Percentiles rank a stretch among this genome's conserved stretches.
Conservation (phyloP, 2,329 filamentous ascomycete species). For the Hypoxylon sp. region DNA sequence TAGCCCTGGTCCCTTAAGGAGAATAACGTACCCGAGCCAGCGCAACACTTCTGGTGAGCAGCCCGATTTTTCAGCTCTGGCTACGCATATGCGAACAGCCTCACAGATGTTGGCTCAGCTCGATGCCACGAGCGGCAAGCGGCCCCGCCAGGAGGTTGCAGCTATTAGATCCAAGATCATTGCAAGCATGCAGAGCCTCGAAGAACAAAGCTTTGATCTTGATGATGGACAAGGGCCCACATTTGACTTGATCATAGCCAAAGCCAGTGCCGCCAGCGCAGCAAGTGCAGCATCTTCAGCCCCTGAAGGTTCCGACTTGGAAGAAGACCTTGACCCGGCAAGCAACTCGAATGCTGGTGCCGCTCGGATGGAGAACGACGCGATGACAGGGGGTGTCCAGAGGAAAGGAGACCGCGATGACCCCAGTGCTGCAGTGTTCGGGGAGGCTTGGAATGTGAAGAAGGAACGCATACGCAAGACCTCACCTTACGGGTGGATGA, state of each 20-base stretch:
- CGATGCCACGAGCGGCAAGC: constrained; percentile 83
- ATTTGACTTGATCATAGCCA: constrained; percentile 86
- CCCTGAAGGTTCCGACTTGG: constrained; percentile 56
- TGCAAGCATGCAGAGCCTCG: constrained; percentile 88
- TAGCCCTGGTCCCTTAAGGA: constrained; percentile 73
- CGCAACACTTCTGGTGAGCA: constrained; percentile 74
- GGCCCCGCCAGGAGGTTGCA: constrained; percentile 84
- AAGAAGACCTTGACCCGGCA: constrained; percentile 61
- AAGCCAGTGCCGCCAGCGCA: constrained; percentile 62
- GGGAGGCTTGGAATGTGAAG: constrained; percentile 87
- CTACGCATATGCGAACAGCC: constrained; percentile 88
- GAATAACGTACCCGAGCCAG: constrained; percentile 71
- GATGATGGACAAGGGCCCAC: constrained; percentile 81
- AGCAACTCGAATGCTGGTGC: constrained; percentile 80
- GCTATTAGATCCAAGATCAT: constrained; percentile 90
- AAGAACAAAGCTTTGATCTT: constrained; percentile 85
- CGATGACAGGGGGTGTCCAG: constrained; percentile 87
- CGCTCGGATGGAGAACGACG: constrained; percentile 89
- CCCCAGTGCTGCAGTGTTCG: constrained; percentile 87
- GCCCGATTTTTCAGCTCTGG: constrained; percentile 84
- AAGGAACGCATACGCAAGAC: constrained; percentile 86
- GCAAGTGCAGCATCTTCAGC: constrained; percentile 59
- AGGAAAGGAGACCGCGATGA: constrained; percentile 87
- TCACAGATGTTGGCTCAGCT: constrained; percentile 90
- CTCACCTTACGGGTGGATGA: constrained; percentile 89